These are phyloP conservation scores for Beauveria sp. DNA, from an alignment of 2,329 filamentous ascomycete genomes.

Conservation along the genomic window DNA sequence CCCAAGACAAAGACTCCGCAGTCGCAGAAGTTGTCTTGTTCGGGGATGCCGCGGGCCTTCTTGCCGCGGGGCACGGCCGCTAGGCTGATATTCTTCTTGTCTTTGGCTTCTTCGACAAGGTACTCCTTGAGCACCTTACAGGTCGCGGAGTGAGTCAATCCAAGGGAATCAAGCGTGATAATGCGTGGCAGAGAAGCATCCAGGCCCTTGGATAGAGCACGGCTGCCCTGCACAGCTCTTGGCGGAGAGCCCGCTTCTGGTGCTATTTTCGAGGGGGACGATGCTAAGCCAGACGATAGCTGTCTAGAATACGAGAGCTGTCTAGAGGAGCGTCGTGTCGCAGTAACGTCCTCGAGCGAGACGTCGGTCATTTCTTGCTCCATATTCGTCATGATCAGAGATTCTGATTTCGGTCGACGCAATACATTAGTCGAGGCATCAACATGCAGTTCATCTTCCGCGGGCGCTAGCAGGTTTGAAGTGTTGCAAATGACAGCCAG, in stretches of 20 bases:
- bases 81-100: conserved; percentile 44
- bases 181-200: conserved; percentile 57
- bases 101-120: conserved; percentile 61
- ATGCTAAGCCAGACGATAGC: not conserved
- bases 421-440: not conserved
- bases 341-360: conserved; percentile 16
- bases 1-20: conserved; percentile 82
- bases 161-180: conserved; percentile 82
- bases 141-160: conserved; percentile 53
- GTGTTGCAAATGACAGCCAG: conserved; percentile 92
- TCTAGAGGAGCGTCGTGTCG: not conserved
- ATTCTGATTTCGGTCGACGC: conserved; percentile 1
- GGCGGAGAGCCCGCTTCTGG: not conserved
- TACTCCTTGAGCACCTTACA: conserved; percentile 68
- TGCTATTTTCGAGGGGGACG: not conserved
- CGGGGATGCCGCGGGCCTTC: conserved; percentile 67
- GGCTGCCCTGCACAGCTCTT: not conserved
- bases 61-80: conserved; percentile 37
- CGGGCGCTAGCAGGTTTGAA: conserved; percentile 36
- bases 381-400: conserved; percentile 14
- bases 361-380: conserved; percentile 18
- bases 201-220: conserved; percentile 17
- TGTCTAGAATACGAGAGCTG: not conserved
- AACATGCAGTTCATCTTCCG: conserved; percentile 14
- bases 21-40: conserved; percentile 78